Percentiles rank a stretch among this genome's conserved stretches.
Conservation (phyloP, 2,329 filamentous ascomycete genomes). For the Neoarthrinium moseri region DNA sequence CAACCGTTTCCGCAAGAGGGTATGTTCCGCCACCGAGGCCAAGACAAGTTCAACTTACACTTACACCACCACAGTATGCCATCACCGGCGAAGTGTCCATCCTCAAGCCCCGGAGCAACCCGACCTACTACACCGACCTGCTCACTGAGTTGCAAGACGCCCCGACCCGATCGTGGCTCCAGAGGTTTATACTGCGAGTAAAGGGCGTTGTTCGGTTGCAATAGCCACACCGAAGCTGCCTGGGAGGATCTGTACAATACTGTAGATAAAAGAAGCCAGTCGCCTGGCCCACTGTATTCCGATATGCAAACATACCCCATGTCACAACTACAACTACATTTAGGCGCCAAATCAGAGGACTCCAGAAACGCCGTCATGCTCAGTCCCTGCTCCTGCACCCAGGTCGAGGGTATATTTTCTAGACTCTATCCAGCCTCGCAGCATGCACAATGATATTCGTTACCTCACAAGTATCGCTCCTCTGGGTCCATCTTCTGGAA, state of each 20-base stretch:
- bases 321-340: too few species aligned
- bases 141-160: slow-evolving; percentile 62
- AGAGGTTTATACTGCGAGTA: slow-evolving; percentile 51
- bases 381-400: not conserved
- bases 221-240: too few species aligned
- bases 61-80: slow-evolving; percentile 35
- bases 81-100: slow-evolving; percentile 43
- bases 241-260: too few species aligned
- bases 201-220: slow-evolving; percentile 59
- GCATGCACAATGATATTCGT: too few species aligned
- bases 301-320: slow-evolving; percentile 2
- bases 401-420: slow-evolving; percentile 7
- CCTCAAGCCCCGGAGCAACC: slow-evolving; percentile 59
- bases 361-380: not conserved
- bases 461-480: slow-evolving; percentile 31
- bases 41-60: not conserved
- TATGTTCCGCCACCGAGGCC: slow-evolving; percentile 22
- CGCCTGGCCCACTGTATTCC: slow-evolving; percentile 2
- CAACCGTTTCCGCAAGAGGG: slow-evolving; percentile 57
- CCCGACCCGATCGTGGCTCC: slow-evolving; percentile 54
- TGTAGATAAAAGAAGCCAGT: slow-evolving; percentile 10
- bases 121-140: slow-evolving; percentile 62
- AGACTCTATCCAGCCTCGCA: slow-evolving; percentile 6
- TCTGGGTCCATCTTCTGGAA: slow-evolving; percentile 81
- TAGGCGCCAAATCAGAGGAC: not conserved